phyloP scores from a whole-genome alignment of 169 alveolate genomes.

The Plasmodium inui region DNA sequence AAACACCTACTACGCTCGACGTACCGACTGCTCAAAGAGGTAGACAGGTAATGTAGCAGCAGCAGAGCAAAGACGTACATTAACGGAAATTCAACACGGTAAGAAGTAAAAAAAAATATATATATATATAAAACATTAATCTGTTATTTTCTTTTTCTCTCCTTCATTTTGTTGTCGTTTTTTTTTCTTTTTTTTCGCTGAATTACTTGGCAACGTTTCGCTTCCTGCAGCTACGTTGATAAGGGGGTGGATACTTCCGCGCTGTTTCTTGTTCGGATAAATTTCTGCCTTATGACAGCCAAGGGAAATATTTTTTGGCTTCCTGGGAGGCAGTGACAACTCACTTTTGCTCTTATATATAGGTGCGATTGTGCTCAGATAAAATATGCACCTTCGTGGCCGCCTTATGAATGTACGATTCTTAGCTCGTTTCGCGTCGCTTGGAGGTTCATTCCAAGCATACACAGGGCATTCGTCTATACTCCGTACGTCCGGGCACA shows the following conservation, averaged over 20 bases:
- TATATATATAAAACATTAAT: not conserved
- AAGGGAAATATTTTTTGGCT: not conserved
- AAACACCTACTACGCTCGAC: too few species aligned
- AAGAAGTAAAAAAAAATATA: not conserved
- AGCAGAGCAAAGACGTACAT: too few species aligned
- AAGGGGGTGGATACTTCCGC: not conserved
- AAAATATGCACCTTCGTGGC: not conserved
- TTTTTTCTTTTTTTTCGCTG: not conserved
- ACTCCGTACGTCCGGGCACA: not conserved
- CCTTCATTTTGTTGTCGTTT: not conserved
- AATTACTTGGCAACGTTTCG: slow-evolving; percentile 9
- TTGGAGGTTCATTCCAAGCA: not conserved
- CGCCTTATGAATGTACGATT: not conserved
- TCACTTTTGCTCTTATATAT: not conserved
- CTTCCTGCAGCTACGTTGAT: not conserved
- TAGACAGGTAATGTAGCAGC: too few species aligned
- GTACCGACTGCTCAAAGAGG: too few species aligned
- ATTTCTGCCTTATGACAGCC: not conserved
- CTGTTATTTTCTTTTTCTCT: not conserved
- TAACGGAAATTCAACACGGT: too few species aligned
- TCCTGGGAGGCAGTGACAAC: not conserved
- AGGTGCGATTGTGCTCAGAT: not conserved
- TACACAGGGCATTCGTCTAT: not conserved
- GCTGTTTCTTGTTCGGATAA: not conserved
- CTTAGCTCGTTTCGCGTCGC: not conserved